Evolutionary conservation across 2,329 filamentous ascomycete genomes (phyloP).

Genomic region (Arthrobotrys pseudoclavata): DNA sequence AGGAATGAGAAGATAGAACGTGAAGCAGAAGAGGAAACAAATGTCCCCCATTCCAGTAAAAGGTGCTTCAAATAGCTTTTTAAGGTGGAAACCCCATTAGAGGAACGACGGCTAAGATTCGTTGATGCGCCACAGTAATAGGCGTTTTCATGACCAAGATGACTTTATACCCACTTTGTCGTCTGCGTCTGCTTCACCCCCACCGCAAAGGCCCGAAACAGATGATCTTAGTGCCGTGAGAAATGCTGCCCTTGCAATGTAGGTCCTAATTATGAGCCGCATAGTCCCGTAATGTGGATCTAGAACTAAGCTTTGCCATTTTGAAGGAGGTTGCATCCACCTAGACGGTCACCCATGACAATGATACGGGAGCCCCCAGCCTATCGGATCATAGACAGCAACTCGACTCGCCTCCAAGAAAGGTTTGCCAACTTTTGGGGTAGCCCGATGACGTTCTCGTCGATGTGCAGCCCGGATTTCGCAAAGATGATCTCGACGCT

Average conservation of each 20-base stretch:
- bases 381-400: conserved; percentile 55
- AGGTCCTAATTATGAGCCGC: conserved; percentile 45
- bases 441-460: conserved; percentile 49
- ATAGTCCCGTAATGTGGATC: conserved; percentile 55
- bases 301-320: conserved; percentile 41
- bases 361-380: conserved; percentile 53
- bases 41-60: conserved; percentile 41
- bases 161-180: conserved; percentile 47
- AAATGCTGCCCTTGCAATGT: conserved; percentile 52
- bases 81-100: conserved; percentile 27
- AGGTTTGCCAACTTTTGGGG: conserved; percentile 59
- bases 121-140: conserved; percentile 41
- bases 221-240: conserved; percentile 44
- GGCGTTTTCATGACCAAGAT: conserved; percentile 54
- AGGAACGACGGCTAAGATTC: conserved; percentile 40
- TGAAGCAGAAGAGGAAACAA: conserved; percentile 56
- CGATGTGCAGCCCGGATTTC: conserved; percentile 56
- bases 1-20: conserved; percentile 60
- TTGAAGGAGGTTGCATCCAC: conserved; percentile 35
- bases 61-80: conserved; percentile 43
- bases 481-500: conserved; percentile 48
- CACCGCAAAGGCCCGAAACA: conserved; percentile 29
- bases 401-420: conserved; percentile 52
- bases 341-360: conserved; percentile 38
- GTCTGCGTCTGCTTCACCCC: conserved; percentile 45